Conservation (phyloP, 1,284 basidiomycete species). For the Inonotus hispidus region DNA sequence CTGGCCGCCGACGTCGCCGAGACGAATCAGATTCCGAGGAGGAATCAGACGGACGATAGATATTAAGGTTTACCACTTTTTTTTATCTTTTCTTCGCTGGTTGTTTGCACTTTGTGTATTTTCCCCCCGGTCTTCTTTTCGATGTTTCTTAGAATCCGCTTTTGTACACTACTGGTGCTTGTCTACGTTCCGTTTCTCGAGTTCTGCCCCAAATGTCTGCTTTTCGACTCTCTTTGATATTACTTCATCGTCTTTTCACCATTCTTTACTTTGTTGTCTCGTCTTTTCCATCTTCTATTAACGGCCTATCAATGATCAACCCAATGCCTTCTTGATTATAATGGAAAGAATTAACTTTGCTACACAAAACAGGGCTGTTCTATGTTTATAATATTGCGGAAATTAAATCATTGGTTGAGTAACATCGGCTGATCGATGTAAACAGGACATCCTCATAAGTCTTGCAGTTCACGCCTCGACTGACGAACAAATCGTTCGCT, state of each 20-base stretch:
- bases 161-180: neutral
- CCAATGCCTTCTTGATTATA: neutral
- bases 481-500: neutral
- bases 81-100: neutral
- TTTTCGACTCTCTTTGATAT: neutral
- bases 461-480: neutral
- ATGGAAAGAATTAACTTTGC: neutral
- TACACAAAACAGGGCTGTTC: neutral
- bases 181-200: neutral
- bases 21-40: conserved; percentile 43
- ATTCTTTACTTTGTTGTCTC: neutral
- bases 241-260: neutral
- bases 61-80: neutral
- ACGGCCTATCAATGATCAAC: too few species aligned
- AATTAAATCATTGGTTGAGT: neutral
- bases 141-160: neutral
- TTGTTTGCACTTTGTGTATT: too few species aligned
- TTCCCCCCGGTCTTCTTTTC: too few species aligned
- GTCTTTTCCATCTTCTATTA: neutral
- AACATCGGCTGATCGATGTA: neutral
- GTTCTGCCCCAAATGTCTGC: neutral
- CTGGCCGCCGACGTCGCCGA: conserved; percentile 40
- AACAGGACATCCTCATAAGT: neutral
- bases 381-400: neutral
- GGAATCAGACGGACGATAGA: conserved; percentile 46